Evolutionary conservation across 1,284 basidiomycete species (phyloP), one percentile per base, ranked within the genome.

Genomic region (Pseudozyma hubeiensis): DNA sequence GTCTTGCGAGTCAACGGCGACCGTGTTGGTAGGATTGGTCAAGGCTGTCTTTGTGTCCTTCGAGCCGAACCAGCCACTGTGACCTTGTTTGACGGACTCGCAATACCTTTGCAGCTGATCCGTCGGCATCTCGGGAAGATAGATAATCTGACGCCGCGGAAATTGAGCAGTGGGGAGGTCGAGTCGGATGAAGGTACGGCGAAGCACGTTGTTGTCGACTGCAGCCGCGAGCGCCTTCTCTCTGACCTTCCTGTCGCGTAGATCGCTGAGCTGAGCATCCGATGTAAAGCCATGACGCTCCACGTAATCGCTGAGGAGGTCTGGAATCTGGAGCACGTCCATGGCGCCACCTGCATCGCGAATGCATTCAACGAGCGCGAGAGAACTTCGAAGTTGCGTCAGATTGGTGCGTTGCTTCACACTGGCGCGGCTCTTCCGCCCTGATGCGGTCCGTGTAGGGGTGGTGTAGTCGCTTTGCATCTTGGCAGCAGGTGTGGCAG

Each of bases 91-190:
- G 31, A 75, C 68, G 4, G 50, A 68, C 17, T 67, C 58, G 30
- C 67, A 71, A 30, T 67, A 75, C 9, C 17, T 17, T 31, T 68
- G 73, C 43, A 75, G 43, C 47, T 56, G 17, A 14, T 61, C 61
- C 14, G 58, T n/a, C 5, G 64, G 46, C 35, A 71, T 24, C 5
- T 71, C 64, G 17, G 73, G 54, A 1, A 68, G 29, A 24, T 64
- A 68, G 58, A 75, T 52, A 64, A 75, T 68, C 48, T 71, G 68
- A 8, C 73, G 64, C 49, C 61, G 48, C 3, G 63, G 41, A 11
- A 24, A 48, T 0, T 11, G 2, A 1, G 57, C 53, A 14, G 34
- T 64, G 9, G 67, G 68, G 5, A 49, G 47, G 16, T 57, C 61
- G 33, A 75, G 30, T n/a, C 61, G 64, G 7, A 75, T 41, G 29